A percentile compares a stretch with the other conserved stretches of the same genome.
These are phyloP conservation scores for Colletotrichum destructivum DNA, from an alignment of 2,329 filamentous ascomycete genomes.

Conservation along the genomic window DNA sequence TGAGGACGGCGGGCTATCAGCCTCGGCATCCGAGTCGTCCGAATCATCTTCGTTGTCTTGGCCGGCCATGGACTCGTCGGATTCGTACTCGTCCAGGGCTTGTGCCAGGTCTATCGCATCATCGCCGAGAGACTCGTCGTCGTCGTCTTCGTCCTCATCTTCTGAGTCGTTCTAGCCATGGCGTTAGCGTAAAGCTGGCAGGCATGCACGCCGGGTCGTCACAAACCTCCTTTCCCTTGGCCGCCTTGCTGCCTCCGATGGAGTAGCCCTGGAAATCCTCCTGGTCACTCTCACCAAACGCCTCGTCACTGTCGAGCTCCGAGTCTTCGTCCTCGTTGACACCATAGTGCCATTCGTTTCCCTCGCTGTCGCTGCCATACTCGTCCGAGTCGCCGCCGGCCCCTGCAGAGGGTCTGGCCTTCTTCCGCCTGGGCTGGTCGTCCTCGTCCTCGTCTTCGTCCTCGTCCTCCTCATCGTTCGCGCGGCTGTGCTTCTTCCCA, in stretches of 20 bases:
- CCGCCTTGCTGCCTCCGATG: constrained; percentile 65
- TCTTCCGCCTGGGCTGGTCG: constrained; percentile 61
- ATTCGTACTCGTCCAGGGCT: constrained; percentile 68
- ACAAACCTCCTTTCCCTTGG: constrained; percentile 48
- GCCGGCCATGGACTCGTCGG: constrained; percentile 61
- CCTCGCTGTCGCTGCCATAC: constrained; percentile 86
- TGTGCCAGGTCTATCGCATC: constrained; percentile 73
- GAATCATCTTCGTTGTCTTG: constrained; percentile 55
- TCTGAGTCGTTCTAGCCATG: constrained; percentile 72
- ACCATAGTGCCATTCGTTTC: constrained; percentile 88
- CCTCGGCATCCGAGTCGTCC: constrained; percentile 59
- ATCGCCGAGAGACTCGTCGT: constrained; percentile 70
- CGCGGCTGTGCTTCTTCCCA: constrained; percentile 41
- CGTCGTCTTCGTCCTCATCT: constrained; percentile 64
- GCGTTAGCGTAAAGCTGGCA: constrained; percentile 59
- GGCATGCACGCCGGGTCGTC: neutral
- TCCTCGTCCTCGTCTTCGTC: constrained; percentile 61
- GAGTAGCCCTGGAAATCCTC: constrained; percentile 84
- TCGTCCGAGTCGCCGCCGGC: constrained; percentile 72
- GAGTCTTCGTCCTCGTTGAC: constrained; percentile 73
- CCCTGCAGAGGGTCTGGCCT: constrained; percentile 59
- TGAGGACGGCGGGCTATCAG: constrained; percentile 65
- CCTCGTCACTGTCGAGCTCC: constrained; percentile 80
- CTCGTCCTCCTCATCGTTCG: constrained; percentile 46
- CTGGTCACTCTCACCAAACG: constrained; percentile 90